Conservation (phyloP, 495 filamentous ascomycete species). For the Neurospora tetraspora region DNA sequence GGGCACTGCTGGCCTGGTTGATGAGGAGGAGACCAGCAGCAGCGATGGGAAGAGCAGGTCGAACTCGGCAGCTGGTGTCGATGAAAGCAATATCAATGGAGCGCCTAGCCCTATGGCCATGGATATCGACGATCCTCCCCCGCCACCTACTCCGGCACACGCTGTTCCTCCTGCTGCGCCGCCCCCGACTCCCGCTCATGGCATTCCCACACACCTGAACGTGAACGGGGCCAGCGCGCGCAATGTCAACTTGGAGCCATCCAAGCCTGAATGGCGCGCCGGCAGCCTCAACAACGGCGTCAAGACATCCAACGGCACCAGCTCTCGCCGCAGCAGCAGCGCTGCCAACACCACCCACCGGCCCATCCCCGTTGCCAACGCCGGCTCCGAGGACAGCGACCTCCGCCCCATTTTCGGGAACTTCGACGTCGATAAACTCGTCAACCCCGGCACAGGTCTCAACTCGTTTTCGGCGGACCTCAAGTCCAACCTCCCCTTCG, state of each 20-base stretch:
- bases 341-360: conserved; percentile 8
- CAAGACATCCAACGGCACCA: not conserved
- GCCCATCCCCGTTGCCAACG: conserved; percentile 11
- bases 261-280: conserved; percentile 39
- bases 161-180: conserved; percentile 1
- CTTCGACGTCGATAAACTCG: conserved; percentile 55
- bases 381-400: conserved; percentile 34
- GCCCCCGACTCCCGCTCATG: conserved; percentile 10
- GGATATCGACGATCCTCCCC: conserved; percentile 44
- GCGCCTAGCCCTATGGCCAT: conserved; percentile 38
- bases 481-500: conserved; percentile 58
- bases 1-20: conserved; percentile 36
- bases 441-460: conserved; percentile 42
- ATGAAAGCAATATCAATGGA: conserved; percentile 5
- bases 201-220: not conserved
- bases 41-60: conserved; percentile 21
- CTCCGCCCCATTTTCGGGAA: conserved; percentile 49
- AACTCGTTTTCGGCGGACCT: conserved; percentile 53
- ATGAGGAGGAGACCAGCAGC: conserved; percentile 32
- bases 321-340: not conserved
- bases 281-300: conserved; percentile 26
- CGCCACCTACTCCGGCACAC: not conserved
- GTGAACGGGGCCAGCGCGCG: conserved; percentile 18
- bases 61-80: conserved; percentile 3
- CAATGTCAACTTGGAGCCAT: conserved; percentile 36